phyloP scores from a whole-genome alignment of 805 yeast genomes.

The Pichia rugopelliculosa region DNA sequence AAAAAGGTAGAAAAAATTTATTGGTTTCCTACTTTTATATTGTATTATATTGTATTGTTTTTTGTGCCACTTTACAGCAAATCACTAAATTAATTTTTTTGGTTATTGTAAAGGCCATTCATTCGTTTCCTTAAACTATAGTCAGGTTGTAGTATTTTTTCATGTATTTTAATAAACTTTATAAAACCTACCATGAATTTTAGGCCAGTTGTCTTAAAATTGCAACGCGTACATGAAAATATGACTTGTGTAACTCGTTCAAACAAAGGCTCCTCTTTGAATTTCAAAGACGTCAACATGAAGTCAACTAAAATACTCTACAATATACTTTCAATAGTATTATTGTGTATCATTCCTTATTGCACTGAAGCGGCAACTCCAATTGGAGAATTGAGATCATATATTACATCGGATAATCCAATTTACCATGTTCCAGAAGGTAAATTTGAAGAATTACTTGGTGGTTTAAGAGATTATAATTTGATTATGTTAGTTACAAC shows the following conservation, averaged over 20 bases:
- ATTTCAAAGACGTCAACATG: no score
- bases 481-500: conserved; percentile 50
- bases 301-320: background rate
- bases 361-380: conserved; percentile 1
- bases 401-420: background rate
- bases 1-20: background rate
- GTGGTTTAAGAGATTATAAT: conserved; percentile 46
- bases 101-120: no score
- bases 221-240: background rate
- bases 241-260: background rate
- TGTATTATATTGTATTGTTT: background rate
- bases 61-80: no score
- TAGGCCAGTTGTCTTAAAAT: background rate
- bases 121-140: background rate
- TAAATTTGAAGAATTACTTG: conserved; percentile 32
- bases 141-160: background rate
- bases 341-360: background rate
- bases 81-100: no score
- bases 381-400: background rate
- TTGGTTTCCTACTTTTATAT: background rate
- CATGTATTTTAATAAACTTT: background rate
- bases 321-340: background rate
- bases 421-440: conserved; percentile 29
- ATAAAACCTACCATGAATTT: no score
- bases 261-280: no score